These are phyloP conservation scores for Septoria linicola DNA, from an alignment of 2,329 filamentous ascomycete genomes.

Conservation along the genomic window DNA sequence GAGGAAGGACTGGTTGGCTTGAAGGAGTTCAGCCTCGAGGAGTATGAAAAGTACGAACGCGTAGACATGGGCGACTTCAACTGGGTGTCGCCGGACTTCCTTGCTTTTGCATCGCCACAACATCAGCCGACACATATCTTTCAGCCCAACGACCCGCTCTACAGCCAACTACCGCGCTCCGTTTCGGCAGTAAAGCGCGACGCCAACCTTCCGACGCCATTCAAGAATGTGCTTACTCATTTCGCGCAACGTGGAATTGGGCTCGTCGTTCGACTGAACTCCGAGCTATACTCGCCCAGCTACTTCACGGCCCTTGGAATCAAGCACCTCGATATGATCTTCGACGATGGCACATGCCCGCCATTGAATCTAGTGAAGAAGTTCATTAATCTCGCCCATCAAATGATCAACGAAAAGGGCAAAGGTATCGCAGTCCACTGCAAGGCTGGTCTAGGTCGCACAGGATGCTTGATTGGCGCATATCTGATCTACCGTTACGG, in stretches of 20 bases:
- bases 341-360: slow-evolving; percentile 96
- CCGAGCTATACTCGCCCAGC: slow-evolving; percentile 91
- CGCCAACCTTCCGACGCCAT: slow-evolving; percentile 73
- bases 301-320: slow-evolving; percentile 96
- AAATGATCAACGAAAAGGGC: slow-evolving; percentile 87
- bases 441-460: slow-evolving; percentile 93
- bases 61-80: slow-evolving; percentile 99
- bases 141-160: slow-evolving; percentile 69
- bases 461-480: slow-evolving; percentile 92
- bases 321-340: slow-evolving; percentile 98
- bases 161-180: slow-evolving; percentile 70
- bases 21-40: slow-evolving; percentile 91
- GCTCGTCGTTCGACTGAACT: slow-evolving; percentile 92
- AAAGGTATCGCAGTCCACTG: slow-evolving; percentile 97
- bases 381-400: slow-evolving; percentile 91
- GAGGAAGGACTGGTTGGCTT: slow-evolving; percentile 89
- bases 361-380: slow-evolving; percentile 83
- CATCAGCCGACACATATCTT: slow-evolving; percentile 73
- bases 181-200: slow-evolving; percentile 66
- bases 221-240: slow-evolving; percentile 93
- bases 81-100: slow-evolving; percentile 93
- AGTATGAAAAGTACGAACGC: slow-evolving; percentile 93
- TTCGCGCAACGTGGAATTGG: slow-evolving; percentile 87
- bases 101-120: slow-evolving; percentile 95
- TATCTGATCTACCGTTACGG: slow-evolving; percentile 97